phyloP scores from a whole-genome alignment of 1,284 basidiomycete genomes.

The Takashimella tepidaria region DNA sequence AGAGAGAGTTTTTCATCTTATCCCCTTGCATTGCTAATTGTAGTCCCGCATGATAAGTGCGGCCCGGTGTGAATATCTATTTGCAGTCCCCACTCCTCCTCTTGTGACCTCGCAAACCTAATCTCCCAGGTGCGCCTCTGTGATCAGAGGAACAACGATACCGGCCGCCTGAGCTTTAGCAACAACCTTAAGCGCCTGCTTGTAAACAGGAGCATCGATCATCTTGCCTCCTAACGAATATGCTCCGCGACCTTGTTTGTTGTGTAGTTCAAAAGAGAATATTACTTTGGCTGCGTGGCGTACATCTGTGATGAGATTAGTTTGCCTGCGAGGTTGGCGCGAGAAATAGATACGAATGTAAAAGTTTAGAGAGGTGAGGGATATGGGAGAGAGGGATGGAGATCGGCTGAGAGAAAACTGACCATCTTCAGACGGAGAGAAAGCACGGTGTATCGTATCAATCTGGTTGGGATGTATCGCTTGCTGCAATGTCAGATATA shows the following conservation, averaged over 20 bases:
- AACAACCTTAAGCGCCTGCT: constrained; percentile 56
- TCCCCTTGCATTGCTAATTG: too few species aligned
- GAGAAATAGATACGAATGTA: background rate
- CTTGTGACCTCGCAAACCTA: too few species aligned
- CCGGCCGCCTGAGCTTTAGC: background rate
- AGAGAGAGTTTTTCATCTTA: too few species aligned
- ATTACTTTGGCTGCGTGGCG: constrained; percentile 66
- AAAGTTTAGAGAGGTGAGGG: background rate
- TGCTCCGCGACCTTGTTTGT: constrained; percentile 54
- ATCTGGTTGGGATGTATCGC: constrained; percentile 90
- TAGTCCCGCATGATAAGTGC: too few species aligned
- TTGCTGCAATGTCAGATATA: constrained; percentile 56
- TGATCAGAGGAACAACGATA: background rate
- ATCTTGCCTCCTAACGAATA: constrained; percentile 66
- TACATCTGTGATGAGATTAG: constrained; percentile 57
- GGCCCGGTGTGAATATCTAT: too few species aligned
- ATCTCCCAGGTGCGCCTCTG: background rate
- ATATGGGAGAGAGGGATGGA: constrained; percentile 3
- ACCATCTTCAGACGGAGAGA: constrained; percentile 71
- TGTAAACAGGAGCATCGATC: constrained; percentile 91
- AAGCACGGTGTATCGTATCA: constrained; percentile 68
- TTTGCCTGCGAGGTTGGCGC: too few species aligned
- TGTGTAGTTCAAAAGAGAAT: constrained; percentile 39
- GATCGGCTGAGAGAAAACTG: constrained; percentile 3
- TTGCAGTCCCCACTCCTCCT: too few species aligned